These are phyloP conservation scores for Alternaria brassicicola DNA, from an alignment of 2,329 filamentous ascomycete genomes.

Conservation along the genomic window DNA sequence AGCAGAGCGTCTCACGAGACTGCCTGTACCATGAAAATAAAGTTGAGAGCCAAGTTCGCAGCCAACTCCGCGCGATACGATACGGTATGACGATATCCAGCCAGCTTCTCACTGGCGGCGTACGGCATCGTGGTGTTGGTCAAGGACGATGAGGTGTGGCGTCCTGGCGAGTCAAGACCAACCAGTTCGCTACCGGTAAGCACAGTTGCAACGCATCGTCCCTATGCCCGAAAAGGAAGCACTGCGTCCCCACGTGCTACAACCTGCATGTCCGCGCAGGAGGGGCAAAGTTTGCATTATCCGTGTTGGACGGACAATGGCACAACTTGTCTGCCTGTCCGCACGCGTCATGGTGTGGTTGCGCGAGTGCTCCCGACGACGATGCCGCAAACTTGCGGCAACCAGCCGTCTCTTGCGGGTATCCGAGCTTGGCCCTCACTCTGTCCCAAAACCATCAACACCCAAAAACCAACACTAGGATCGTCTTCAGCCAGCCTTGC, in stretches of 20 bases:
- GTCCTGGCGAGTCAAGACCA: background rate
- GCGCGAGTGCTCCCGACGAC: background rate
- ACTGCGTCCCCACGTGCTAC: background rate
- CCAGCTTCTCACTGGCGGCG: background rate
- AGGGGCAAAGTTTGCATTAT: background rate
- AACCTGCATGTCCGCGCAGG: background rate
- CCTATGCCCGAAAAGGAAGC: background rate
- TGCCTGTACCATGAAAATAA: background rate
- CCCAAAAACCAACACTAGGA: background rate
- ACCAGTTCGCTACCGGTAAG: background rate
- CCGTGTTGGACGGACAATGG: background rate
- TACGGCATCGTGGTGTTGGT: constrained; percentile 4
- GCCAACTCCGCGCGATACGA: background rate
- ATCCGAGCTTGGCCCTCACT: background rate
- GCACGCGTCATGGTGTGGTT: background rate
- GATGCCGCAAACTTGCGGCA: background rate
- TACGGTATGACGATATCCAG: background rate
- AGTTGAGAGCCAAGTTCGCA: background rate
- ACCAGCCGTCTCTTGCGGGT: background rate
- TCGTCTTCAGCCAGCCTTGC: constrained; percentile 6
- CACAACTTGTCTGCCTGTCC: background rate
- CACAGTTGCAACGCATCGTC: background rate
- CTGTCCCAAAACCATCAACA: background rate
- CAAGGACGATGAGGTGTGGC: background rate
- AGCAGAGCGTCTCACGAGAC: background rate